Conservation (phyloP, 2,329 filamentous ascomycete species). For the Fusarium begoniae region DNA sequence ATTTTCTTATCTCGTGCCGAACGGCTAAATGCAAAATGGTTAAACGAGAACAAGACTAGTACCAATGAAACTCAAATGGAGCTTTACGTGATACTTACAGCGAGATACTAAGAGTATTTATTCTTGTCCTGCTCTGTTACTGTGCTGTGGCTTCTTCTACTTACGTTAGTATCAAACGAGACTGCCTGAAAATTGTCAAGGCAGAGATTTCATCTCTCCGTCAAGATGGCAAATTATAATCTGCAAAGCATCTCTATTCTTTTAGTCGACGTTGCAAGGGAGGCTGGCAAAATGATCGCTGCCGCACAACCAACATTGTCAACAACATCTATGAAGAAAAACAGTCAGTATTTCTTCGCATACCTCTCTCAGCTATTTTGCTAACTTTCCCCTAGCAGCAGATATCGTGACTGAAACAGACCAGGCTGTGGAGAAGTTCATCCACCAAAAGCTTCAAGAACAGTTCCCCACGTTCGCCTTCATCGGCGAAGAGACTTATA, state of each 20-base stretch:
- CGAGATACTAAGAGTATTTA: too few relatives aligned
- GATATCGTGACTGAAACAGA: neutral
- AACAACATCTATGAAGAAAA: neutral
- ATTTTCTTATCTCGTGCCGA: too few relatives aligned
- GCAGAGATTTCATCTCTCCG: neutral
- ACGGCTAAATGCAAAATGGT: too few relatives aligned
- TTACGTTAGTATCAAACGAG: neutral
- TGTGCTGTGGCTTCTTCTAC: neutral
- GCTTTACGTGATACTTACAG: too few relatives aligned
- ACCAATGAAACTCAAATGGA: too few relatives aligned
- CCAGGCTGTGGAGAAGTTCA: neutral
- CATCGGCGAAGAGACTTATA: neutral
- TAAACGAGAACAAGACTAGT: too few relatives aligned
- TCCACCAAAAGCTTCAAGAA: neutral
- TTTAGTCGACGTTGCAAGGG: neutral
- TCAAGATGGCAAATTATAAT: neutral
- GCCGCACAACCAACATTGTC: neutral
- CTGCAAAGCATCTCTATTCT: neutral
- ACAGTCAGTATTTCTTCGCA: neutral
- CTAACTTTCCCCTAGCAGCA: neutral
- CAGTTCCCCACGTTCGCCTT: neutral
- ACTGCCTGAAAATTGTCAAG: too few relatives aligned
- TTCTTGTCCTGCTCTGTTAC: too few relatives aligned
- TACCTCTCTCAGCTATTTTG: neutral
- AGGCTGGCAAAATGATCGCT: neutral